Base-by-base conservation (phyloP, 306 rosid species). In the Lathyrus tuberosus region DNA sequence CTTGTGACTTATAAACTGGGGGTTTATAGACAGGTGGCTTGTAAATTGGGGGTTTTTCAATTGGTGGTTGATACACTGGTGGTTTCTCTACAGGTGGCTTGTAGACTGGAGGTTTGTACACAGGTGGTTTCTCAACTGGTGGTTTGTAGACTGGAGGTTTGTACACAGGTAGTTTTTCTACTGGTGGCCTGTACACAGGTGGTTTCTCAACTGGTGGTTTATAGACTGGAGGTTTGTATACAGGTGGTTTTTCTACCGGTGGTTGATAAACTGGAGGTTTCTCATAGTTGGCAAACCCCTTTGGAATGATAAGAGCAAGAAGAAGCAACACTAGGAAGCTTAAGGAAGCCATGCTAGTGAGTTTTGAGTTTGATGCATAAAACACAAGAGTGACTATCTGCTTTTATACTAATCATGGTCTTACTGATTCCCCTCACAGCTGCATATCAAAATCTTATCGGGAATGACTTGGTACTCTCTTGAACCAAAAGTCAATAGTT, bases 221-320 rank as follows among this genome's bases (percentile, higher is more conserved):
- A 2, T 53, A 53, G 0, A 14, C 44, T 0, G 28, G 68, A 0
- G 68, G 48, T 15, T 42, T 42, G 3, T 42, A 4, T 0, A 44
- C 1, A 0, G 18, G 51, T 46, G 60, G 33, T 2, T 53, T 22
- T 0, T 53, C 10, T 0, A 54, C 14, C 2, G 61, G 61, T 3
- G 61, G 35, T 0, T 54, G 4, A 2, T 53, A 53, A 0, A 14
- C 44, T 0, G 28, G 68, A 0, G 68, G 35, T 2, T 62, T 40
- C 1, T 62, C 64, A 65, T 65, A 65, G 17, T 65, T 14, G 7
- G 78, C 73, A 42, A 65, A 60, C 2, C 48, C 78, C 2, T 74
- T 51, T 13, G 78, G 73, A 66, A 44, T 42, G 13, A 43, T n/a
- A 66, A 74, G 15, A 31, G 79, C 73, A 30, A 33, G 48, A 43